A percentile compares a stretch with the other conserved stretches of the same genome.
Evolutionary conservation across 2,329 filamentous ascomycete genomes (phyloP).

Genomic region (Pseudogymnoascus sp.): DNA sequence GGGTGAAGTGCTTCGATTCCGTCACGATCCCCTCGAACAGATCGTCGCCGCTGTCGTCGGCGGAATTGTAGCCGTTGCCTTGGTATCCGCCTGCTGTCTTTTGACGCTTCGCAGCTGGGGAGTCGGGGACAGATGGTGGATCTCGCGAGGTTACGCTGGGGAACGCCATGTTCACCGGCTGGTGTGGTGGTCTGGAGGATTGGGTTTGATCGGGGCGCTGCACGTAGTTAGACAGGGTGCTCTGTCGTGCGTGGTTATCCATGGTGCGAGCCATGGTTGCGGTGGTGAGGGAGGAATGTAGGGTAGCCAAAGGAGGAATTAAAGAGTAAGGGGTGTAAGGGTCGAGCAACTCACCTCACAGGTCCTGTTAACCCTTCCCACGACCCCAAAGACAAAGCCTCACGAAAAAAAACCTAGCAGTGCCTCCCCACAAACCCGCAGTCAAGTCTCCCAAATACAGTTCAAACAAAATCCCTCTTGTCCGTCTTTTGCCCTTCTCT

Average conservation of each 20-base stretch:
- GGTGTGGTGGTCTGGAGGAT: neutral
- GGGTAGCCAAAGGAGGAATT: neutral
- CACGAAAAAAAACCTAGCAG: neutral
- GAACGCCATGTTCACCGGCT: neutral
- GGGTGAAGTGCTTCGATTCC: constrained; percentile 38
- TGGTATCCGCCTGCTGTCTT: constrained; percentile 26
- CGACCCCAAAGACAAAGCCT: neutral
- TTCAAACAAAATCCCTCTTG: neutral
- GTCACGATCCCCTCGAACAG: constrained; percentile 33
- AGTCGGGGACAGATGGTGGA: constrained; percentile 15
- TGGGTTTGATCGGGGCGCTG: neutral
- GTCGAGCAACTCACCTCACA: neutral
- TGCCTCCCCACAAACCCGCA: neutral
- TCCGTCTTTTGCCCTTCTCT: neutral
- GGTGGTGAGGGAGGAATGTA: neutral
- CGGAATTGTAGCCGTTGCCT: constrained; percentile 28
- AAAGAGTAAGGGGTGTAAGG: neutral
- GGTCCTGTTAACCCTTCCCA: neutral
- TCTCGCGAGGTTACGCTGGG: neutral
- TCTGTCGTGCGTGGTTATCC: neutral
- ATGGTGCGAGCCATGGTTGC: neutral
- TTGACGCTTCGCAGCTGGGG: constrained; percentile 27
- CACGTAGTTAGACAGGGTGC: neutral
- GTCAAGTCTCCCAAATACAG: neutral
- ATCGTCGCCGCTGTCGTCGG: constrained; percentile 39